phyloP scores from a whole-genome alignment of 2,329 filamentous ascomycete genomes.

The Verticillium longisporum region DNA sequence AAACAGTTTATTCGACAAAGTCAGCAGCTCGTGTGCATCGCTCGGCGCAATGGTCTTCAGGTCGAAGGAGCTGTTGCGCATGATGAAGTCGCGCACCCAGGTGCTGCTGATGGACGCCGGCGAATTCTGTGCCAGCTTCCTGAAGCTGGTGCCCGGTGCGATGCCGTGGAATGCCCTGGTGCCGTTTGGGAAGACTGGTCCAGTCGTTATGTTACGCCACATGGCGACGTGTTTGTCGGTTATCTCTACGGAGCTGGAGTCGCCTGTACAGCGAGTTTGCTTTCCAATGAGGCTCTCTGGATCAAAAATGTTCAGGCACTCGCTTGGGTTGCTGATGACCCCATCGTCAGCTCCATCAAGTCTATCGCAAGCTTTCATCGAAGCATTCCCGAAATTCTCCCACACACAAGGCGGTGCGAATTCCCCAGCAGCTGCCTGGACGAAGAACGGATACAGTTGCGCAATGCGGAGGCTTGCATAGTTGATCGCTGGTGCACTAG shows the following conservation, averaged over 20 bases:
- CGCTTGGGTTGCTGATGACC: conserved; percentile 4
- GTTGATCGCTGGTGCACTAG: conserved; percentile 33
- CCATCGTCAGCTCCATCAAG: conserved; percentile 8
- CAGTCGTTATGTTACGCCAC: background rate
- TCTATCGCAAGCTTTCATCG: conserved; percentile 9
- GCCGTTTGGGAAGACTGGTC: background rate
- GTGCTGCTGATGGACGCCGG: background rate
- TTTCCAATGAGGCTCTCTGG: background rate
- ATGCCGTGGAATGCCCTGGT: background rate
- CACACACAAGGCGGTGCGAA: conserved; percentile 33
- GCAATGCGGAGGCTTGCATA: background rate
- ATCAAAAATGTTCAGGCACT: conserved; percentile 3
- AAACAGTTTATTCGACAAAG: conserved; percentile 3
- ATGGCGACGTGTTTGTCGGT: background rate
- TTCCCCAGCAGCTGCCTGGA: conserved; percentile 16
- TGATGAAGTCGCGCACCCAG: background rate
- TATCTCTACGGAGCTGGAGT: background rate
- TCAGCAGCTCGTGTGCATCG: background rate
- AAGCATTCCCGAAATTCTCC: conserved; percentile 22
- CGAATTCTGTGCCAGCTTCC: background rate
- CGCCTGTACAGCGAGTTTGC: background rate
- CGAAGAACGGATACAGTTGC: conserved; percentile 21
- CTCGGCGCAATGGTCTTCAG: background rate
- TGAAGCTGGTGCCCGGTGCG: background rate
- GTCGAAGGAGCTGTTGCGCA: background rate